Evolutionary conservation across 345 rosid genomes (phyloP), one percentile per base, ranked within the genome.

Genomic region (Boechera stricta): DNA sequence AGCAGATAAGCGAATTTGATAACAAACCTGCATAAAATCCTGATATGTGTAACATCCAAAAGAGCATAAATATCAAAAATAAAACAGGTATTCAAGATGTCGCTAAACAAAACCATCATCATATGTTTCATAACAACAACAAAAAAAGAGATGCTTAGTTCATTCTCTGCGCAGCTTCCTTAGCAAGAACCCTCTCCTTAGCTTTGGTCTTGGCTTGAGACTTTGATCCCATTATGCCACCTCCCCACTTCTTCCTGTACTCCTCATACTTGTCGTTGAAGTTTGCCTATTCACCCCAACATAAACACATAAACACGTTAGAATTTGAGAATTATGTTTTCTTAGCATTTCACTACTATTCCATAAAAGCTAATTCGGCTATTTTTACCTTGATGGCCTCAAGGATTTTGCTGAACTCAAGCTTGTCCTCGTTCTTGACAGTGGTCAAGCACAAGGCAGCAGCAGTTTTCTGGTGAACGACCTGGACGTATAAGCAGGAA

Each of bases 181-280:
- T 90, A 0, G 90, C 92, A 16, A 90, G 72, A 62, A 90, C 63
- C 24, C 76, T 90, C 73, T 90, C 92, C 82, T 86, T 90, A 1
- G 95, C 95, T 74, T 88, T 88, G 60, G 86, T 85, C 79, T 78
- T 86, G 42, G 90, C 92, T 83, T 86, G 92, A 15, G 95, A 88
- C 81, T 90, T 90, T 9, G 95, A 88, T 32, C 95, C 95, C 95
- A 90, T 90, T 21, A 90, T 85, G 7, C 95, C 95, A 64, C 96
- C 96, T 38, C 96, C 96, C 96, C 96, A 88, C 82, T 84, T 90
- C 88, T 90, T 90, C 24, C 95, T 85, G 78, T 83, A 76, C 84
- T 90, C 95, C 6, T 90, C 95, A 15, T 75, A 90, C 83, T 90
- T 90, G 83, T 88, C 91, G 5, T 88, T 86, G 75, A 90, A 90